Conservation (phyloP, 2,329 filamentous ascomycete species). For the Neurospora crassa region DNA sequence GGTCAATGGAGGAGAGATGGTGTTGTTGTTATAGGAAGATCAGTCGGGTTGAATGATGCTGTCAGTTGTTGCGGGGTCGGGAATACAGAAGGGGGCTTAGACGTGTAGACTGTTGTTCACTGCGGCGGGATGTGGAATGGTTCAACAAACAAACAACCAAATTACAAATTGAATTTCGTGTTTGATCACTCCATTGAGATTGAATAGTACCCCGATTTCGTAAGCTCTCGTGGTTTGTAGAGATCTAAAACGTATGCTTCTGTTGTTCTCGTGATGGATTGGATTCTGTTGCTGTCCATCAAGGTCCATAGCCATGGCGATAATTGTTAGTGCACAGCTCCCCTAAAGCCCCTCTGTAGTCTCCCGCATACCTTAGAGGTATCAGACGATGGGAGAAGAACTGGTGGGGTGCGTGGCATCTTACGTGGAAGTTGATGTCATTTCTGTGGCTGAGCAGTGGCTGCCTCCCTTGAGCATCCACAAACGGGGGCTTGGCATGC, state of each 20-base stretch:
- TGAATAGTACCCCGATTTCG: neutral
- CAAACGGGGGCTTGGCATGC: neutral
- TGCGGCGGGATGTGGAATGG: neutral
- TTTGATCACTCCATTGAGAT: neutral
- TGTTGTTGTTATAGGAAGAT: neutral
- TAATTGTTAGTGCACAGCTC: neutral
- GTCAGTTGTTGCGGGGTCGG: neutral
- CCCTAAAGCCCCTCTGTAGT: neutral
- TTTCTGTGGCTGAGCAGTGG: slow-evolving; percentile 10
- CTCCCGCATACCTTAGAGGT: no score
- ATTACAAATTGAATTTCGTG: neutral
- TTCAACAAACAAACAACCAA: neutral
- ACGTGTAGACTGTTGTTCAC: neutral
- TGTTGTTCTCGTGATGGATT: neutral
- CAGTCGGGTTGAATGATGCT: no score
- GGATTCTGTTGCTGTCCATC: neutral
- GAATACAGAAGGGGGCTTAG: neutral
- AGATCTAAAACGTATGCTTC: neutral
- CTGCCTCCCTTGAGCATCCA: neutral
- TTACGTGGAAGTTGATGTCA: slow-evolving; percentile 11
- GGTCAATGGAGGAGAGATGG: neutral
- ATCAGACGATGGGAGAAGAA: neutral
- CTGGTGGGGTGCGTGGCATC: neutral
- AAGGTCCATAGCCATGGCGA: neutral
- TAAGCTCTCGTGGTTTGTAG: neutral